phyloP scores from a whole-genome alignment of 345 rosid species.

The Lepidium africanum region DNA sequence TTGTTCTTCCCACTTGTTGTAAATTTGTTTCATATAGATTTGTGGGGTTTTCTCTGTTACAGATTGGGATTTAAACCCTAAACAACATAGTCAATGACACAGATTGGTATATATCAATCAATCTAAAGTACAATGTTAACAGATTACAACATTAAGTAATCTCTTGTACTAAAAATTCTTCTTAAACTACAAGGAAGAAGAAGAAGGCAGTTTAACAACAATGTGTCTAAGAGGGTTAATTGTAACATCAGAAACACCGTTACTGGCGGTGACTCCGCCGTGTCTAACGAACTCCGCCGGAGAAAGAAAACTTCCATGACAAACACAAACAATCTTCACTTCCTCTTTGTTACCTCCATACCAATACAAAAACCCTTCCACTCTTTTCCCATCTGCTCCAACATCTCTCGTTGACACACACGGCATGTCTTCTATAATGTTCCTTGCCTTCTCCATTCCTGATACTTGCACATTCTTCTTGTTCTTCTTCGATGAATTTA shows the following conservation, averaged over 20 bases:
- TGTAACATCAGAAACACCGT: conserved; percentile 38
- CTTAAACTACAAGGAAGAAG: conserved; percentile 17
- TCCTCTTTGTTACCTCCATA: conserved; percentile 23
- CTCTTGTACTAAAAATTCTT: too few relatives aligned
- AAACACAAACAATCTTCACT: conserved; percentile 45
- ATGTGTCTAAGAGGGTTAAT: conserved; percentile 67
- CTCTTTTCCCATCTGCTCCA: conserved; percentile 36
- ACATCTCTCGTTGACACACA: conserved; percentile 42
- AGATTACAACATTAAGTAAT: too few relatives aligned
- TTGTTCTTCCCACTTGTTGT: too few relatives aligned
- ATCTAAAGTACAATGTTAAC: too few relatives aligned
- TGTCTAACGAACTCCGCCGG: conserved; percentile 47
- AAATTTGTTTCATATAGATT: too few relatives aligned
- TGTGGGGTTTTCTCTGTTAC: too few relatives aligned
- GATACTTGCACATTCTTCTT: conserved; percentile 1
- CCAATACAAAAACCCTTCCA: conserved; percentile 44
- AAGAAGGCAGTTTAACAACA: conserved; percentile 43
- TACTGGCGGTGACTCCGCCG: conserved; percentile 23
- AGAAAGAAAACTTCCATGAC: conserved; percentile 44
- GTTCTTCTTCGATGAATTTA: neutral
- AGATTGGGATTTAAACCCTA: too few relatives aligned
- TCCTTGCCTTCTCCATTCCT: conserved; percentile 38
- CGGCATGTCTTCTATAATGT: conserved; percentile 47
- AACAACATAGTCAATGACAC: too few relatives aligned
- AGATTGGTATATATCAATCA: too few relatives aligned